Percentiles rank a stretch among this genome's conserved stretches.
Conservation (phyloP, 139 green algal genomes). For the Spirogloea muscicola region DNA sequence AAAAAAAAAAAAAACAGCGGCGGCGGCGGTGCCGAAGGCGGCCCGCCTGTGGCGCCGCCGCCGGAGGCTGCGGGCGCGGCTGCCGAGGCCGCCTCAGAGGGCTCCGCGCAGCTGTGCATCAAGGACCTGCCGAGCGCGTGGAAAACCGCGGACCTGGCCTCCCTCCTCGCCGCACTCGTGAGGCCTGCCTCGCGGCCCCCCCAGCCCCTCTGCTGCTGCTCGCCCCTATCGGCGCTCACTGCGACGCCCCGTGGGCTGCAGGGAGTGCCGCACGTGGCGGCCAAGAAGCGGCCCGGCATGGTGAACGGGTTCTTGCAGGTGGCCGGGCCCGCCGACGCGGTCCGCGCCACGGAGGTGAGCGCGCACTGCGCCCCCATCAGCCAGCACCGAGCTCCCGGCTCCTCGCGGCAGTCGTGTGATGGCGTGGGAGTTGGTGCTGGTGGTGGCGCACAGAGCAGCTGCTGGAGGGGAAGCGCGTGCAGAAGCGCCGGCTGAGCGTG, state of each 20-base stretch:
- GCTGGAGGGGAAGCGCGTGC: not conserved
- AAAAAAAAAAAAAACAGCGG: too few species aligned
- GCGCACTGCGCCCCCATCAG: not conserved
- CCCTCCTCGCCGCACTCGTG: too few species aligned
- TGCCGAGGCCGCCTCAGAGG: too few species aligned
- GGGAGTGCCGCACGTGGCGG: not conserved
- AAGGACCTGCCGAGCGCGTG: too few species aligned
- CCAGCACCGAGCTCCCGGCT: not conserved
- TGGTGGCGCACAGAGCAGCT: not conserved
- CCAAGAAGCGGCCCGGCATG: slow-evolving; percentile 18
- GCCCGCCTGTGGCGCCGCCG: too few species aligned
- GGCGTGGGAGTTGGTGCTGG: not conserved
- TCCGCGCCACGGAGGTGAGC: slow-evolving; percentile 11
- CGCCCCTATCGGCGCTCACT: too few species aligned
- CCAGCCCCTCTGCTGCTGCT: too few species aligned
- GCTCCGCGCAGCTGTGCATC: too few species aligned
- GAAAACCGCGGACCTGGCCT: too few species aligned
- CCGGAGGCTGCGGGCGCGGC: too few species aligned
- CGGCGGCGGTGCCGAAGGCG: too few species aligned
- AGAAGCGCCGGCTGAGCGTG: slow-evolving; percentile 1
- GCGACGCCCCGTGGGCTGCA: slow-evolving; percentile 24
- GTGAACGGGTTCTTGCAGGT: slow-evolving; percentile 10
- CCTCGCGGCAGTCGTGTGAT: not conserved
- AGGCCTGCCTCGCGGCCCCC: too few species aligned
- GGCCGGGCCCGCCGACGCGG: slow-evolving; percentile 6